phyloP scores from a whole-genome alignment of 768 basidiomycete species.

The Podaxis carcinomalis region DNA sequence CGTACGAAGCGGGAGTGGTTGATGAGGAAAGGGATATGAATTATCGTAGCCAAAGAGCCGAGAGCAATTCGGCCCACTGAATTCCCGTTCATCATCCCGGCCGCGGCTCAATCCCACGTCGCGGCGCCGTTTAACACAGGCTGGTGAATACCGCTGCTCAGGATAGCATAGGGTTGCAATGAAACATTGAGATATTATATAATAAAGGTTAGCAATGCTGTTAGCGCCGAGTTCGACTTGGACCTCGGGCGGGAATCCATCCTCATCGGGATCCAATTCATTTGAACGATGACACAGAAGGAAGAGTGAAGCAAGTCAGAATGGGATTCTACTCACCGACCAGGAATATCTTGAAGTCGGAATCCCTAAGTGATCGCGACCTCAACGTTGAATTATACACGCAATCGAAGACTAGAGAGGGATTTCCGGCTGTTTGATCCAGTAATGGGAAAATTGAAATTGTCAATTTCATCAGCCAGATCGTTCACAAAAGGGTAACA shows the following conservation, averaged over 20 bases:
- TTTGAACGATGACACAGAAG: neutral
- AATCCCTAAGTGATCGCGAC: constrained; percentile 52
- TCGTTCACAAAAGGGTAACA: neutral
- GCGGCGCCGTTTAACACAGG: neutral
- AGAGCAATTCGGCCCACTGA: neutral
- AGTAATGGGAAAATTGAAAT: neutral
- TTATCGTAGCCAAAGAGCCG: neutral
- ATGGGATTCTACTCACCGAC: constrained; percentile 43
- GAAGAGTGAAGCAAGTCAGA: constrained; percentile 2
- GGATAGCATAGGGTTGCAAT: neutral
- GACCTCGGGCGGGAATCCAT: neutral
- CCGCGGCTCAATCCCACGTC: neutral
- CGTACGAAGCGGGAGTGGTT: neutral
- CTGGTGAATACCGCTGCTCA: neutral
- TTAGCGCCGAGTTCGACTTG: neutral
- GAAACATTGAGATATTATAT: neutral
- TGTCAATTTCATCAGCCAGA: neutral
- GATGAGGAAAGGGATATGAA: neutral
- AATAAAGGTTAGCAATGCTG: neutral
- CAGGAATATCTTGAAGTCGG: constrained; percentile 65
- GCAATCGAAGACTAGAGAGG: constrained; percentile 70
- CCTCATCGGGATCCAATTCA: neutral
- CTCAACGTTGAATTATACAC: constrained; percentile 59
- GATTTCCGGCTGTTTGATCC: constrained; percentile 53
- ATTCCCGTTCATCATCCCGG: neutral